Evolutionary conservation across 2,329 filamentous ascomycete species (phyloP), one percentile per base, ranked within the genome.

Genomic region (Alternaria panax): DNA sequence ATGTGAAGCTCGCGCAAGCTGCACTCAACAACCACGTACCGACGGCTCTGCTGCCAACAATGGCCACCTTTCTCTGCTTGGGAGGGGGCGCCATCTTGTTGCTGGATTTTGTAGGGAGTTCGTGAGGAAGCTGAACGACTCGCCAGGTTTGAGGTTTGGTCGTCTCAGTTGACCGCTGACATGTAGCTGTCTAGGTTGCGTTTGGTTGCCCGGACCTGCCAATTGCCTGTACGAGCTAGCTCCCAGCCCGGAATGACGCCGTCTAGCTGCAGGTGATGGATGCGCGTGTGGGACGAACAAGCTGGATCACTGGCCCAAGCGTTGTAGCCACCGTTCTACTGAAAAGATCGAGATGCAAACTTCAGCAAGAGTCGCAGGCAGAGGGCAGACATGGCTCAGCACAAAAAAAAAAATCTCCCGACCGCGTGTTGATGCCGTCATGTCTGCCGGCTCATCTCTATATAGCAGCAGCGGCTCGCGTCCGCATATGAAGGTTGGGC

Each of bases 11-110:
- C 48, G 59, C 62, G 60, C 63, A 60, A 52, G 54, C 57, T 30
- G 22, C 45, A 52, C 50, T 58, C 42, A 48, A 41, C 54, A 40
- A 40, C 22, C 47, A 74, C 81, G 87, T 85, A 92, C 90, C 90
- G 76, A 97, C 93, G 62, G 93, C 95, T 75, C 93, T 89, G 82
- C 92, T 96, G 82, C 93, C 93, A 65, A 97, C 92, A 81, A 97
- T 94, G 80, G 93, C 93, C 78, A 97, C 90, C 85, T 97, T 97
- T 74, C 93, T 87, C 81, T 96, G 93, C 81, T 96, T 97, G 59
- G 90, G 87, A 47, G 89, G 45, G 28, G 45, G 81, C 68, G 88
- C 84, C 89, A 92, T 92, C 46, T 69, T 73, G 67, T 50, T 72
- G 66, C 46, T 62, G 58, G 60, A 46, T 59, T 57, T 61, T 30